These are phyloP conservation scores for Picochlorum costavermella DNA, from an alignment of 139 green algal genomes.

Conservation along the genomic window DNA sequence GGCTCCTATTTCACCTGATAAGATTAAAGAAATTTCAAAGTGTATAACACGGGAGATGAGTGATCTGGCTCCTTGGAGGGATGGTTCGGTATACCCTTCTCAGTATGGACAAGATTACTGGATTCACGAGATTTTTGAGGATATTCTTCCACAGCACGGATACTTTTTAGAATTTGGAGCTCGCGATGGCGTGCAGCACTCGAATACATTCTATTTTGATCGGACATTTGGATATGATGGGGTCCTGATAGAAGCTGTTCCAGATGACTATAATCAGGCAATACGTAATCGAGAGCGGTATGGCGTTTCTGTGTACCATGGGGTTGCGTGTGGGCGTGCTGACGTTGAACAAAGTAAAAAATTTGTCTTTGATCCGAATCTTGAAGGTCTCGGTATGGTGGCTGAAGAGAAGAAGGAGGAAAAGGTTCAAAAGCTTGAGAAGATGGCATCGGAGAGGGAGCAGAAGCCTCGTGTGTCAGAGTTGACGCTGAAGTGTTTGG, in stretches of 20 bases:
- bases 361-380: not conserved
- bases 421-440: not conserved
- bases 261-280: not conserved
- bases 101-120: not conserved
- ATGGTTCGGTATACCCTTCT: not conserved
- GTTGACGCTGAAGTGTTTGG: not conserved
- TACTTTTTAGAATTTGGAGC: not conserved
- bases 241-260: not conserved
- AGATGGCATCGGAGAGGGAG: not conserved
- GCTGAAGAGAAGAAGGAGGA: not conserved
- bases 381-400: not conserved
- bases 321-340: not conserved
- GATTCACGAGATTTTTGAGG: not conserved
- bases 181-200: not conserved
- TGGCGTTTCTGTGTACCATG: not conserved
- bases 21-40: too few relatives aligned
- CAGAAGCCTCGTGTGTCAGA: not conserved
- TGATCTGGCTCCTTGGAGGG: too few relatives aligned
- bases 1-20: too few relatives aligned
- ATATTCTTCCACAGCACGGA: not conserved
- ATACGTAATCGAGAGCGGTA: not conserved
- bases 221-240: not conserved
- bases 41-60: too few relatives aligned
- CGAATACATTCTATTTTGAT: not conserved
- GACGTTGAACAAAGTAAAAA: not conserved